These are phyloP conservation scores for Pittosporum tobira DNA, from an alignment of 129 eudicot genomes.

Conservation along the genomic window DNA sequence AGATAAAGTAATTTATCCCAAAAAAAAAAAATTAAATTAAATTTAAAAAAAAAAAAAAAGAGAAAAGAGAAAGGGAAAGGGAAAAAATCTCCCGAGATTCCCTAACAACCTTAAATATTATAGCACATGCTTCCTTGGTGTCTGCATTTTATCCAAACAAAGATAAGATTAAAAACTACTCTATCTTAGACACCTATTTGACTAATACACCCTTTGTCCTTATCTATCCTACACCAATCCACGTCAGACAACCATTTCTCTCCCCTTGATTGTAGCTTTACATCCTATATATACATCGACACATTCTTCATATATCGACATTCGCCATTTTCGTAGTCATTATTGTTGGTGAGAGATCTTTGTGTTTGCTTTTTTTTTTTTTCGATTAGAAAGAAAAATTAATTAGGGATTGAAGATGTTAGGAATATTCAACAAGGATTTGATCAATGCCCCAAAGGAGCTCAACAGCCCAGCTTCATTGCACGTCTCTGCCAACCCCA, in stretches of 20 bases:
- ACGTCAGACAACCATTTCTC: slow-evolving; percentile 10
- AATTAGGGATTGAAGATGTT: no score
- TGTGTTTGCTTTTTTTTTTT: background rate
- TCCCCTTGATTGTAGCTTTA: background rate
- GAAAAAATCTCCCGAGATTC: no score
- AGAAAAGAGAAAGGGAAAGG: no score
- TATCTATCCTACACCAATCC: slow-evolving; percentile 12
- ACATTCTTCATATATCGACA: background rate
- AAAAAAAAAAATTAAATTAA: no score
- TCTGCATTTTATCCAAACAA: no score
- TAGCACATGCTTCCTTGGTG: no score
- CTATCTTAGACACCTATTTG: background rate
- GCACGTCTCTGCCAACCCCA: slow-evolving; percentile 12
- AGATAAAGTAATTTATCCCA: no score
- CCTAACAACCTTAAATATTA: no score
- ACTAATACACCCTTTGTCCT: background rate
- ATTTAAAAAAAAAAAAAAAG: no score
- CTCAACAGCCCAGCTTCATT: slow-evolving; percentile 50
- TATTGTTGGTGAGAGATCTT: background rate
- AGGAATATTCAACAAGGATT: slow-evolving; percentile 76
- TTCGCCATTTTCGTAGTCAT: background rate
- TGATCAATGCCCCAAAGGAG: slow-evolving; percentile 82
- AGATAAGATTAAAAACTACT: no score
- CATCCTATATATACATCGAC: background rate
- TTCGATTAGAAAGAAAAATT: background rate